Conservation (phyloP, 2,329 filamentous ascomycete species). For the Pseudohalonectria lignicola region DNA sequence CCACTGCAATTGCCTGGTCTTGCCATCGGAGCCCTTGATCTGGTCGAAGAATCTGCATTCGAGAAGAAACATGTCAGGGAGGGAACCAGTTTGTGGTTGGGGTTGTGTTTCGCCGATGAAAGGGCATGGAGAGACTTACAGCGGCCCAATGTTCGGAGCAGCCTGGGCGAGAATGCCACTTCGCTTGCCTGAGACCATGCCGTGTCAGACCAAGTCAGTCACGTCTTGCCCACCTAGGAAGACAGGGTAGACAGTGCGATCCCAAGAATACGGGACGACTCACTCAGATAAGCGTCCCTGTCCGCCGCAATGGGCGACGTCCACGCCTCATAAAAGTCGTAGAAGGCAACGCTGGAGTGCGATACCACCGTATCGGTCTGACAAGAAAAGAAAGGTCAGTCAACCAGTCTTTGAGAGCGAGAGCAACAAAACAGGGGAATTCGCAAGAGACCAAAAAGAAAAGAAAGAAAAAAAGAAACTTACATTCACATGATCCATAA, state of each 20-base stretch:
- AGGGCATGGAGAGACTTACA: constrained; percentile 29
- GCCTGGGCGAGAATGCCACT: constrained; percentile 53
- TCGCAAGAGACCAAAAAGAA: no score
- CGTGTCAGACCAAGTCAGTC: neutral
- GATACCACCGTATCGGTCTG: constrained; percentile 34
- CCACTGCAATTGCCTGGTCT: constrained; percentile 55
- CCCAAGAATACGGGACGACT: constrained; percentile 7
- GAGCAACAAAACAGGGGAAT: no score
- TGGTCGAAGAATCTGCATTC: constrained; percentile 37
- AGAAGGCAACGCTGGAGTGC: constrained; percentile 38
- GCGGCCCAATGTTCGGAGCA: constrained; percentile 53
- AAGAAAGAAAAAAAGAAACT: constrained; percentile 6
- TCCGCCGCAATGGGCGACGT: constrained; percentile 32
- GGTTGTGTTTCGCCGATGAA: no score
- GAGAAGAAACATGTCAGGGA: neutral
- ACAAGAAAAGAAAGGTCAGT: neutral
- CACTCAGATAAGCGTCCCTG: constrained; percentile 29
- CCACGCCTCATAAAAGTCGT: constrained; percentile 56
- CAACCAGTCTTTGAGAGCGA: neutral
- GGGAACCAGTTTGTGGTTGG: no score
- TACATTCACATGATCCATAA: constrained; percentile 32
- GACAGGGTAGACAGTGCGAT: neutral
- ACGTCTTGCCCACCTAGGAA: neutral
- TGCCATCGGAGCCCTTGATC: constrained; percentile 44
- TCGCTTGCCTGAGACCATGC: constrained; percentile 22